Conservation (phyloP, 75 land plant species). For the Larix kaempferi region DNA sequence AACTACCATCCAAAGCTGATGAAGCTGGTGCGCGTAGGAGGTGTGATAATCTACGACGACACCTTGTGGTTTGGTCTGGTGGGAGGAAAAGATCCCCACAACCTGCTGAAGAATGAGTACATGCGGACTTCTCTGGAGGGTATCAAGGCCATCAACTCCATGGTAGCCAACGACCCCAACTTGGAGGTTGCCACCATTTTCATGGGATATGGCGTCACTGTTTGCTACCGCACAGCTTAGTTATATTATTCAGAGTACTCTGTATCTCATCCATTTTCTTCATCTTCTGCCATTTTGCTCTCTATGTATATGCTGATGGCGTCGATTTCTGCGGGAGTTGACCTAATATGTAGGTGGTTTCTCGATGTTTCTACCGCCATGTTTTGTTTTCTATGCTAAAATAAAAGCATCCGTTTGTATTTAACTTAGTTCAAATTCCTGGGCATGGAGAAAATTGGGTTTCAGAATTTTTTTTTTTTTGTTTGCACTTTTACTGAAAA, state of each 20-base stretch:
- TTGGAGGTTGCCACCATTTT: not conserved
- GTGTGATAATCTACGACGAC: constrained; percentile 48
- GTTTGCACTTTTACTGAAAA: too few species aligned
- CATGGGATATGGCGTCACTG: constrained; percentile 8
- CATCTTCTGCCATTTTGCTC: not conserved
- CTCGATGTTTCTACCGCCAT: too few species aligned
- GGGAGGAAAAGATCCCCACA: constrained; percentile 15
- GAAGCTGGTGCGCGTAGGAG: constrained; percentile 51
- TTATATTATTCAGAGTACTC: not conserved
- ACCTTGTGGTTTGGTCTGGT: constrained; percentile 51
- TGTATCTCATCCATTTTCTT: not conserved
- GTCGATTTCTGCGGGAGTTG: too few species aligned
- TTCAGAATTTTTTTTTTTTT: too few species aligned
- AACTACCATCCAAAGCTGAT: constrained; percentile 41
- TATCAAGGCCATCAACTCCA: not conserved
- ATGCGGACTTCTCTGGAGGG: constrained; percentile 9
- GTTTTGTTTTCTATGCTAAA: too few species aligned
- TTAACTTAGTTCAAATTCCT: too few species aligned
- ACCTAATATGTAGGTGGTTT: too few species aligned
- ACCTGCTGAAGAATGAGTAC: constrained; percentile 1
- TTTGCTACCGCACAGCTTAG: not conserved
- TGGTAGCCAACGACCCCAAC: constrained; percentile 4
- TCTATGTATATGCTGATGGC: not conserved
- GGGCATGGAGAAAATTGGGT: too few species aligned
- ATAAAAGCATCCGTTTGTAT: too few species aligned